Percentiles rank a stretch among this genome's conserved stretches.
phyloP scores from a whole-genome alignment of 2,329 filamentous ascomycete species.

The Rutstroemia sp. region DNA sequence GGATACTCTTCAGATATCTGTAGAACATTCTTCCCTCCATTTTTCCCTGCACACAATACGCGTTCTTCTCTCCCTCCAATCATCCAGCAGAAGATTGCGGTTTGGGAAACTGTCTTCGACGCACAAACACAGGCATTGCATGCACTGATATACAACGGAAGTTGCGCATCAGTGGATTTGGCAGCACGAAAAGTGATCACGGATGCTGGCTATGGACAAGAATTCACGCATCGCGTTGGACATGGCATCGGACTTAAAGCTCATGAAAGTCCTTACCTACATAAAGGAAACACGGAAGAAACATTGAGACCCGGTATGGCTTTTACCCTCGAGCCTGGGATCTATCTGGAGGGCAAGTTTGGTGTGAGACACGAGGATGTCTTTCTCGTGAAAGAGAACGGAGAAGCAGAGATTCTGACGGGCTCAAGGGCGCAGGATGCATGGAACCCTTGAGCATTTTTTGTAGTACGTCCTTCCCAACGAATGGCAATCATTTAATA shows the following conservation, averaged over 20 bases:
- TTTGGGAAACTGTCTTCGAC: slow-evolving; percentile 50
- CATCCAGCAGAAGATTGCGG: slow-evolving; percentile 42
- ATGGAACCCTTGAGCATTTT: slow-evolving; percentile 39
- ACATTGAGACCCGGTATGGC: slow-evolving; percentile 49
- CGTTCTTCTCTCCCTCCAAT: slow-evolving; percentile 10
- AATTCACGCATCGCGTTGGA: slow-evolving; percentile 55
- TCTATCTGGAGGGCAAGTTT: slow-evolving; percentile 53
- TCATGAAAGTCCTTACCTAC: slow-evolving; percentile 57
- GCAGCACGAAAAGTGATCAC: slow-evolving; percentile 51
- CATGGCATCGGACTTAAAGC: slow-evolving; percentile 62
- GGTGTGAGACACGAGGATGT: slow-evolving; percentile 58
- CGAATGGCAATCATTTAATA: no score
- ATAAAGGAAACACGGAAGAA: slow-evolving; percentile 48
- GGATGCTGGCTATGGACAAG: slow-evolving; percentile 48
- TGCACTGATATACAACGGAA: slow-evolving; percentile 43
- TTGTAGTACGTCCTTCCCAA: background rate
- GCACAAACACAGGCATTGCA: slow-evolving; percentile 49
- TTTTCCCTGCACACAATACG: slow-evolving; percentile 1
- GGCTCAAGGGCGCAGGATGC: slow-evolving; percentile 44
- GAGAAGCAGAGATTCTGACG: slow-evolving; percentile 47
- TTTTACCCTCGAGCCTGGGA: slow-evolving; percentile 56
- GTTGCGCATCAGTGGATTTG: slow-evolving; percentile 52
- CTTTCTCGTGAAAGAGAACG: slow-evolving; percentile 46
- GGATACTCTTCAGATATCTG: slow-evolving; percentile 59
- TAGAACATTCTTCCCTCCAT: slow-evolving; percentile 48